These are phyloP conservation scores for Candida tibetensis DNA, from an alignment of 805 yeast genomes.

Conservation along the genomic window DNA sequence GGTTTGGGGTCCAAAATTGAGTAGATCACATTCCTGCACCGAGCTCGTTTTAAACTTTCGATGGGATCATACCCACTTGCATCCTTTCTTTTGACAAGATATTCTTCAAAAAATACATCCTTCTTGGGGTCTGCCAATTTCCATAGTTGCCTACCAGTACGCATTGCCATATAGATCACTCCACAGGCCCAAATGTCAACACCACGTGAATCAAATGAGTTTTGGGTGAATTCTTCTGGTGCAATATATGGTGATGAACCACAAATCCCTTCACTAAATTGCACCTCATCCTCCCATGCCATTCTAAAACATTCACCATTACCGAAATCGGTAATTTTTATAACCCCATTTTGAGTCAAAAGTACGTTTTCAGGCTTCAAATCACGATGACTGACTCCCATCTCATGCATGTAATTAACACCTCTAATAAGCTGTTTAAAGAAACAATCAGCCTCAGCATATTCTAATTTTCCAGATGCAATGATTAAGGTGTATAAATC, in stretches of 20 bases:
- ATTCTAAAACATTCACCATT: slow-evolving; percentile 77
- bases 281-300: slow-evolving; percentile 79
- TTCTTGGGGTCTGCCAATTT: slow-evolving; percentile 67
- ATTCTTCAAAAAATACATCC: slow-evolving; percentile 77
- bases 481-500: slow-evolving; percentile 72
- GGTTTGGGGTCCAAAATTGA: slow-evolving; percentile 93
- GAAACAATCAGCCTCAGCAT: slow-evolving; percentile 85
- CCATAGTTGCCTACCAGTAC: slow-evolving; percentile 95
- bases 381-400: slow-evolving; percentile 90
- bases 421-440: slow-evolving; percentile 84
- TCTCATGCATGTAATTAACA: slow-evolving; percentile 81
- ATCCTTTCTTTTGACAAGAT: slow-evolving; percentile 74
- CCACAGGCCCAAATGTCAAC: slow-evolving; percentile 94
- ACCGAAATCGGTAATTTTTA: slow-evolving; percentile 89
- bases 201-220: slow-evolving; percentile 75
- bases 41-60: slow-evolving; percentile 75
- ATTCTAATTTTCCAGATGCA: slow-evolving; percentile 74
- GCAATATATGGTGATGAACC: slow-evolving; percentile 91
- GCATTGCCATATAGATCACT: slow-evolving; percentile 88
- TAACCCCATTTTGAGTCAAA: slow-evolving; percentile 64
- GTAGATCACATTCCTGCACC: slow-evolving; percentile 91
- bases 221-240: slow-evolving; percentile 71
- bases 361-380: slow-evolving; percentile 84
- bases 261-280: slow-evolving; percentile 70
- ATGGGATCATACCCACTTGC: slow-evolving; percentile 90